phyloP scores from a whole-genome alignment of 2,329 filamentous ascomycete species.

The Lecanicillium sp. region DNA sequence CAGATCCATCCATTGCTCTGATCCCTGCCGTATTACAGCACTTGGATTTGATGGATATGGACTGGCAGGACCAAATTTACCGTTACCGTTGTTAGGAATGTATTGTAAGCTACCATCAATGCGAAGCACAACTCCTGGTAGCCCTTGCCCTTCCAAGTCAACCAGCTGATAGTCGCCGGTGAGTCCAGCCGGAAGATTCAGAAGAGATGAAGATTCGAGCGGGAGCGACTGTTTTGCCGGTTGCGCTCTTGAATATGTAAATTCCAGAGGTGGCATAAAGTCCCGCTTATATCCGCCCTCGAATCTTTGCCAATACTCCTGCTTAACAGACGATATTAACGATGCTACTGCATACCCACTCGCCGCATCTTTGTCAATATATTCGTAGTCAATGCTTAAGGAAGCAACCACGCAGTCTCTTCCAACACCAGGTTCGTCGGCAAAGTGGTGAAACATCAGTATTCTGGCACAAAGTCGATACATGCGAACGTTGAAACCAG shows the following conservation, averaged over 20 bases:
- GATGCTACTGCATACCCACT: conserved; percentile 1
- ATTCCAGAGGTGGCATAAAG: conserved; percentile 3
- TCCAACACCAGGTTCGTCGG: conserved; percentile 10
- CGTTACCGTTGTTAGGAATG: conserved; percentile 1
- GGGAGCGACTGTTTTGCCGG: conserved; percentile 1
- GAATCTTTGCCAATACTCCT: conserved; percentile 3
- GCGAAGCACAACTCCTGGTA: conserved; percentile 3
- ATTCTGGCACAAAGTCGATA: conserved; percentile 21
- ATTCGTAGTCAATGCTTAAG: conserved; percentile 8
- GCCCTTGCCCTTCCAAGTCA: conserved; percentile 5
- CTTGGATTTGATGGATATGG: not conserved
- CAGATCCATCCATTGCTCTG: conserved; percentile 7
- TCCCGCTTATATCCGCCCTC: not conserved
- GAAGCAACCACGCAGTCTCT: conserved; percentile 15
- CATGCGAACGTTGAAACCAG: conserved; percentile 22
- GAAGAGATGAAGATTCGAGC: conserved; percentile 3
- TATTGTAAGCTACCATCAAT: conserved; percentile 1
- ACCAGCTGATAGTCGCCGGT: conserved; percentile 5
- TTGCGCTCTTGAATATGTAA: conserved; percentile 2
- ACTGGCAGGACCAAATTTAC: conserved; percentile 1
- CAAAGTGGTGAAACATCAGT: conserved; percentile 26
- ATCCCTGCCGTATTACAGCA: not conserved
- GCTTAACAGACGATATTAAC: not conserved
- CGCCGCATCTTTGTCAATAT: not conserved
- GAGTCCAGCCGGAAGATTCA: conserved; percentile 4